Evolutionary conservation across 2,329 filamentous ascomycete genomes (phyloP).

Genomic region (Colletotrichum tofieldiae): DNA sequence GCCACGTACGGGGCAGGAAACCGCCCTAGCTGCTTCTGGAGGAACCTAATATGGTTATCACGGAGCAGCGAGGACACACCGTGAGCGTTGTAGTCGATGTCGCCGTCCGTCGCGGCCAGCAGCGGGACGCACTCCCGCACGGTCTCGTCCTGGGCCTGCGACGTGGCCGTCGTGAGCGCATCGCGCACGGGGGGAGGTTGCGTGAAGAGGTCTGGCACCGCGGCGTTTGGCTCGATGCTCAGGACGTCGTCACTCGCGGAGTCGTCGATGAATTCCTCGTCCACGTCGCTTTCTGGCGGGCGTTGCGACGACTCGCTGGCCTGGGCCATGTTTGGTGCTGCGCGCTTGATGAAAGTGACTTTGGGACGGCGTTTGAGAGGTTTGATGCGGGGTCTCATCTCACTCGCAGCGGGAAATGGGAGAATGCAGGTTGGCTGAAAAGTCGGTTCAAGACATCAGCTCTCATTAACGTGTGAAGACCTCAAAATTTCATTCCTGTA

Average conservation of each 20-base stretch:
- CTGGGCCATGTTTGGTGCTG: constrained; percentile 35
- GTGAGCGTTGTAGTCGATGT: constrained; percentile 73
- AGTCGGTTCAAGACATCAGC: neutral
- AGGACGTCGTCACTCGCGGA: constrained; percentile 14
- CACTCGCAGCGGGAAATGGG: constrained; percentile 19
- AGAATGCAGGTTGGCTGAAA: constrained; percentile 13
- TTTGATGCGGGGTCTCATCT: constrained; percentile 44
- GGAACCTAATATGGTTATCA: constrained; percentile 72
- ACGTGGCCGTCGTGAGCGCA: constrained; percentile 76
- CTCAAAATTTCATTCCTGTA: constrained; percentile 1
- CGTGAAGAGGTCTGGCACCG: constrained; percentile 72
- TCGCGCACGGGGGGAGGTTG: constrained; percentile 76
- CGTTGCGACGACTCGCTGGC: constrained; percentile 7
- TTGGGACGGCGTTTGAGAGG: constrained; percentile 49
- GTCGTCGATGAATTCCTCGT: constrained; percentile 43
- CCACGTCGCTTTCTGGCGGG: constrained; percentile 28
- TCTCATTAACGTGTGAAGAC: neutral
- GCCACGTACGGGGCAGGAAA: constrained; percentile 80
- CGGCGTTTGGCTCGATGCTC: constrained; percentile 43
- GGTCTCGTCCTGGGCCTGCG: constrained; percentile 82
- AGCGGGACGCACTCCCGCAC: constrained; percentile 79
- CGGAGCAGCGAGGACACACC: constrained; percentile 84
- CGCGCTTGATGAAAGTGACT: constrained; percentile 51
- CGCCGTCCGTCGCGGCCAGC: constrained; percentile 70
- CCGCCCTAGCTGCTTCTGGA: constrained; percentile 70